Evolutionary conservation across 148 eudicot genomes (phyloP), one percentile per base, ranked within the genome.

Genomic region (Fagopyrum homotropicum): DNA sequence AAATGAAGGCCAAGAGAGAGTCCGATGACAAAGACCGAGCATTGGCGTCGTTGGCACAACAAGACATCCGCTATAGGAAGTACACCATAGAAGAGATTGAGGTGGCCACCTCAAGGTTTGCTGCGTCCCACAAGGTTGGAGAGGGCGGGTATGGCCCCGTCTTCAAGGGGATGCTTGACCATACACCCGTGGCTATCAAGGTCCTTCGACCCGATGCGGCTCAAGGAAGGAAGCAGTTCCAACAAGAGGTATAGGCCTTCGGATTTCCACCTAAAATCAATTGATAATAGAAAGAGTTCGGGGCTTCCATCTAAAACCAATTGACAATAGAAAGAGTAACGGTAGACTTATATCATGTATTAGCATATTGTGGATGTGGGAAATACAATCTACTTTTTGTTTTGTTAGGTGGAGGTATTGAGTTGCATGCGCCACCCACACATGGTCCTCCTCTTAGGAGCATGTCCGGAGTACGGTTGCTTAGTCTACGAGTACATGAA

Each of bases 141-240:
- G 98, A 93, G 89, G 98, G 98, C 57, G 98, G 98, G 3, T 93
- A 93, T 77, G 98, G 98, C 48, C 98, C 98, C 11, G 98, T 93
- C 70, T 93, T 77, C 52, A 86, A 70, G 82, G 93, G 86, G 40
- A 86, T 75, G 63, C 86, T 93, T 69, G 98, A 93, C 83, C 96
- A 93, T 77, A 93, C 98, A 2, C 90, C 83, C 0, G 96, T 93
- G 10, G 98, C 98, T 47, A 93, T 93, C 44, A 90, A 90, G 77
- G 89, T 89, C 16, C 86, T 93, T 61, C 76, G 93, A 75, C 84
- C 98, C 0, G 93, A 91, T 81, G 96, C 90, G 73, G 86, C 90
- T 30, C 93, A 93, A 82, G 98, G 98, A 68, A 84, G 78, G 76
- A 87, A 83, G 61, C 98, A 93, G 45, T 93, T 90, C 77, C 87